These are phyloP conservation scores for Penicillium sp. DNA, from an alignment of 2,329 filamentous ascomycete genomes.

Conservation along the genomic window DNA sequence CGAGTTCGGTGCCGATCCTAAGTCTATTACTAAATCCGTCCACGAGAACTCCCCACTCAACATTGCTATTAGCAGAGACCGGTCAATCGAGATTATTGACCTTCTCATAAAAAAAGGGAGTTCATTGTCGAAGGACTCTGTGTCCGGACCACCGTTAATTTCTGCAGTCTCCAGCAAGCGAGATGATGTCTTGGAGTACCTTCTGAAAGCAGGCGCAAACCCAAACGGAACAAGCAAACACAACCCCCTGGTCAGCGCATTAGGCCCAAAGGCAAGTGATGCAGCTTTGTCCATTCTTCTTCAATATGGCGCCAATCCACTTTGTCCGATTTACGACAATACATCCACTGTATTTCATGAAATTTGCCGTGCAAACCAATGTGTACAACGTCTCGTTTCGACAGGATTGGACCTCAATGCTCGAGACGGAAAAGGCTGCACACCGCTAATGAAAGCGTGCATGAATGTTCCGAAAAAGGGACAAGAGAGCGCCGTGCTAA, in stretches of 20 bases:
- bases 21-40: neutral
- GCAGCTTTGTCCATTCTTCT: neutral
- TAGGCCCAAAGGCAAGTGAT: neutral
- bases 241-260: neutral
- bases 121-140: neutral
- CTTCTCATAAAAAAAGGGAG: neutral
- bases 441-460: neutral
- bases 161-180: neutral
- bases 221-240: neutral
- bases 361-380: neutral
- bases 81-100: neutral
- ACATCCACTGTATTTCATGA: neutral
- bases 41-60: neutral
- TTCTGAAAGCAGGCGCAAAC: neutral
- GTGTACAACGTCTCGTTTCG: neutral
- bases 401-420: neutral
- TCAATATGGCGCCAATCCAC: neutral
- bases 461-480: neutral
- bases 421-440: neutral
- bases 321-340: neutral
- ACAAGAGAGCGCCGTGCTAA: neutral
- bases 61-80: neutral
- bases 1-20: neutral
- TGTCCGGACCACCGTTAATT: neutral
- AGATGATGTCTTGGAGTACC: neutral